Evolutionary conservation across 192 early-diverging fungal genomes (phyloP), one percentile per base, ranked within the genome.

Genomic region (Podila clonocystis): DNA sequence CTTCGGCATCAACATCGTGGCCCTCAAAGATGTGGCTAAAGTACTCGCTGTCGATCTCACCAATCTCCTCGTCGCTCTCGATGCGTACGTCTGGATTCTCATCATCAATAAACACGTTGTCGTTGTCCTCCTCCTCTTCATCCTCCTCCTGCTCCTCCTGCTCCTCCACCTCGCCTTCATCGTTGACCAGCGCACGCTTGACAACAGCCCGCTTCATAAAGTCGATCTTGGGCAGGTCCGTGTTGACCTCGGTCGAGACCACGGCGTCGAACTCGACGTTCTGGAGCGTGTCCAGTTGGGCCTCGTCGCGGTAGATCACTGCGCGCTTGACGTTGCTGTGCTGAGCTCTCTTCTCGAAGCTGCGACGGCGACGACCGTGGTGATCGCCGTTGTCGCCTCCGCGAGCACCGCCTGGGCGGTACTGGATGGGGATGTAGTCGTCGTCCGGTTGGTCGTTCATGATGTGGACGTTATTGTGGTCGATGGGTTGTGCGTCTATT

Each of bases 361-460:
- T 50, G 49, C 66, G 58, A 50, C 67, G 58, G 28, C 49, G 68
- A 33, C 59, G 73, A 3, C 63, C 30, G n/a, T 19, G 45, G 5
- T 17, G 26, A 31, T 17, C 17, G 8, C 29, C 59, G 19, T 6
- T 17, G 24, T 64, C 61, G 13, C 77, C 77, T 13, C 77, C 77
- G 24, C 59, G 66, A 5, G 77, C 77, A 0, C 77, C 70, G 11
- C 66, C 77, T 20, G 15, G 57, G 22, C 71, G 70, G 20, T 45
- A 62, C 28, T 65, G 63, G 28, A 65, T 65, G 24, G 63, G 63
- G 12, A 65, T 12, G 15, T 50, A 41, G 1, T 28, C 36, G 22
- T 50, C 63, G 9, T 17, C 36, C 1, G 41, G 12, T 13, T 19
- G 62, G 28, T 1, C 17, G 33, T 65, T 11, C 24, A 28, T 17